phyloP scores from a whole-genome alignment of 2,329 filamentous ascomycete genomes.

The Arthrobotrys musiformis region DNA sequence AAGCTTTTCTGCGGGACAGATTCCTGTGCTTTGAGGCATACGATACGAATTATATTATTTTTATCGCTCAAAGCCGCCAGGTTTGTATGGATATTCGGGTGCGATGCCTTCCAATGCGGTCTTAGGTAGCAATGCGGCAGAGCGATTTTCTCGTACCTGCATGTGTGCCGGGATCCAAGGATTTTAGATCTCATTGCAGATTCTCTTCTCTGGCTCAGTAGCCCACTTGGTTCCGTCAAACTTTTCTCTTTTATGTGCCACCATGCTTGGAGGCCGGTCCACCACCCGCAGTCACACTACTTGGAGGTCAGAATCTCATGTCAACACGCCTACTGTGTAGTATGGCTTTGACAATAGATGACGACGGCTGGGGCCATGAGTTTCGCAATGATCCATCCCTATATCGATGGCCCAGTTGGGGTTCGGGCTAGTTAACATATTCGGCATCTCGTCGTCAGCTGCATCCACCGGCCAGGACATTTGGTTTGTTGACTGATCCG shows the following conservation, averaged over 20 bases:
- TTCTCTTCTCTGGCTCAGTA: conserved; percentile 27
- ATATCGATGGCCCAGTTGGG: not conserved
- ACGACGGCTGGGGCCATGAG: conserved; percentile 16
- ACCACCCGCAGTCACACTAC: not conserved
- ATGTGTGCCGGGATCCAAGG: conserved; percentile 41
- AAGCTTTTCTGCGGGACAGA: not conserved
- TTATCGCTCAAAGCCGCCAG: conserved; percentile 20
- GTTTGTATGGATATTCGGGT: conserved; percentile 38
- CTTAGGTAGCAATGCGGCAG: conserved; percentile 29
- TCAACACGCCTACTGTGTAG: conserved; percentile 15
- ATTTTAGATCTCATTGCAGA: conserved; percentile 22
- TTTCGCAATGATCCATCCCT: conserved; percentile 22
- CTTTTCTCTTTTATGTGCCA: not conserved
- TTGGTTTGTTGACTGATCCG: conserved; percentile 36
- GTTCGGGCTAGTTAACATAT: conserved; percentile 22
- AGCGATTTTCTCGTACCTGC: conserved; percentile 44
- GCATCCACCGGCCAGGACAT: not conserved
- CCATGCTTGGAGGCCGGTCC: not conserved
- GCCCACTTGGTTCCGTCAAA: conserved; percentile 9
- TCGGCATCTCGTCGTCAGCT: conserved; percentile 30
- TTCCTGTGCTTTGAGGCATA: conserved; percentile 1
- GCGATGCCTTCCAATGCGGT: conserved; percentile 18
- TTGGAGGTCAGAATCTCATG: conserved; percentile 14
- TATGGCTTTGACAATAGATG: conserved; percentile 13
- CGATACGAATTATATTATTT: conserved; percentile 16